phyloP scores from a whole-genome alignment of 78 protist genomes.

The Parvularia atlantis region DNA sequence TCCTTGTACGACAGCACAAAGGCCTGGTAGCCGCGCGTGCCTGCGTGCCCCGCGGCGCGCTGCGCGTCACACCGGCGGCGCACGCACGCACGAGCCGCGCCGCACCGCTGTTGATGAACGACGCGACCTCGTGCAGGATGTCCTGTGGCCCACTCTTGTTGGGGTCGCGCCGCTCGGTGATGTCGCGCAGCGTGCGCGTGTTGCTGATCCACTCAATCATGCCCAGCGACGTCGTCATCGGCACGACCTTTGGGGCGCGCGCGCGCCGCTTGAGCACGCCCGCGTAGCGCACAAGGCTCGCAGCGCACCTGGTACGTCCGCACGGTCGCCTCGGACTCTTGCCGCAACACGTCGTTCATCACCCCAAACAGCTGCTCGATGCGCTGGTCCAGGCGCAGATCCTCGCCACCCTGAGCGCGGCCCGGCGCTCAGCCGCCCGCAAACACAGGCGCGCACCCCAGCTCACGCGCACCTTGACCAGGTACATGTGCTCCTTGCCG shows the following conservation, averaged over 20 bases:
- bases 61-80: no score
- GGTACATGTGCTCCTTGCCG: conserved; percentile 50
- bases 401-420: conserved; percentile 15
- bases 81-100: no score
- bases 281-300: neutral
- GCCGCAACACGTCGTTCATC: conserved; percentile 48
- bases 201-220: conserved; percentile 77
- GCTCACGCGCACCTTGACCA: conserved; percentile 81
- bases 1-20: conserved; percentile 47
- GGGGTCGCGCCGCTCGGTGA: no score
- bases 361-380: conserved; percentile 58
- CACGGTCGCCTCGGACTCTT: neutral
- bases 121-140: no score
- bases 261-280: neutral
- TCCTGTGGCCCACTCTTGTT: no score
- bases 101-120: no score
- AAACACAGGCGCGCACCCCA: neutral
- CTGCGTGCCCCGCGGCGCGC: no score
- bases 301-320: neutral
- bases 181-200: conserved; percentile 46
- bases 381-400: conserved; percentile 78
- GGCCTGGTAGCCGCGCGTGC: no score
- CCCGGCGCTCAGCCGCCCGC: neutral
- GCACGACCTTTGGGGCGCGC: conserved; percentile 75
- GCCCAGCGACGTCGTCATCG: conserved; percentile 68